These are phyloP conservation scores for Xylaria telfairii DNA, from an alignment of 495 filamentous ascomycete genomes.

Conservation along the genomic window DNA sequence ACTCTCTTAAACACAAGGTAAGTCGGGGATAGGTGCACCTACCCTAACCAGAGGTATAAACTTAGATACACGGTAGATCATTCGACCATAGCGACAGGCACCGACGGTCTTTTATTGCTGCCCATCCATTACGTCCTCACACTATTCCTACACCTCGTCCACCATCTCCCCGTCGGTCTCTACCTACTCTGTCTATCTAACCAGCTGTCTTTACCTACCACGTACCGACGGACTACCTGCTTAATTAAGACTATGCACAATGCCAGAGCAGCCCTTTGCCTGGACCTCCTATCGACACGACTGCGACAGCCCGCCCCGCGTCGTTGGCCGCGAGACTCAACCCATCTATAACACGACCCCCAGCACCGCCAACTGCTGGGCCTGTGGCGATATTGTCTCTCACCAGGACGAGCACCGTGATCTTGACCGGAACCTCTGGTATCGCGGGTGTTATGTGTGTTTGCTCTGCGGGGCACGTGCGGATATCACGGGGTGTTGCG, in stretches of 20 bases:
- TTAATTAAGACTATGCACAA: not conserved
- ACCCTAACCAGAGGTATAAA: not conserved
- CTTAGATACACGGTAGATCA: not conserved
- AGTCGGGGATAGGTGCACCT: not conserved
- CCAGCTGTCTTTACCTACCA: not conserved
- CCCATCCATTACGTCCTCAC: not conserved
- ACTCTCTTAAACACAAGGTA: not conserved
- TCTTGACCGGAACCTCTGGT: constrained; percentile 59
- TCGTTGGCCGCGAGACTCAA: constrained; percentile 41
- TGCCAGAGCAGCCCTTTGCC: constrained; percentile 41
- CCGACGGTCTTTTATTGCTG: not conserved
- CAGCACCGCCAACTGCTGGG: constrained; percentile 55
- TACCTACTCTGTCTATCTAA: not conserved
- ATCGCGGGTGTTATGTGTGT: constrained; percentile 54
- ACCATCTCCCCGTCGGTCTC: not conserved
- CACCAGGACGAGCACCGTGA: constrained; percentile 53
- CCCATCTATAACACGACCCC: constrained; percentile 48
- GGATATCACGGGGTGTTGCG: constrained; percentile 28
- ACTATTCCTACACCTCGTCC: not conserved
- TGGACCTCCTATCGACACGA: constrained; percentile 57
- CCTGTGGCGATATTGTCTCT: constrained; percentile 53
- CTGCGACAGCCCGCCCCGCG: constrained; percentile 32
- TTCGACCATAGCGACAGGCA: not conserved
- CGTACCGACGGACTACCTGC: not conserved
- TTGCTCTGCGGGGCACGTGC: constrained; percentile 53